Base-by-base conservation (phyloP, 2,329 filamentous ascomycete genomes). In the Diplodia seriata region DNA sequence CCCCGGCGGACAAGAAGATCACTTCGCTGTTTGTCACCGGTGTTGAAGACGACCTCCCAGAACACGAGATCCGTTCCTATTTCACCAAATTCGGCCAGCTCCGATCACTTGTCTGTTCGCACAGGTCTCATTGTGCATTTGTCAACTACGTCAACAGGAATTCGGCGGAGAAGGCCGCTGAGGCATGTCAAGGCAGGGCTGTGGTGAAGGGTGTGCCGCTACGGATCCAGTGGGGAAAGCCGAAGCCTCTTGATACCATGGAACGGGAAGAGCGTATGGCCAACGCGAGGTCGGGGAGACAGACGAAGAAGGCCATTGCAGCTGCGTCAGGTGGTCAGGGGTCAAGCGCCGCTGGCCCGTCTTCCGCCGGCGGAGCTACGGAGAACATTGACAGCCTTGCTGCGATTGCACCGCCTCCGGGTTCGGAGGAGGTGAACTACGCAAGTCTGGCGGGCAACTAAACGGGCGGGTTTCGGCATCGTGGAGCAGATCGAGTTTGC, bases 41-140 rank as follows among this genome's bases (percentile, higher is more conserved):
- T 9, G 89, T 99, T 2, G 95, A 99, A 79, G 95, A 99, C 76
- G 95, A 99, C 74, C 84, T 99, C 7, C 94, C 94, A 2, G 95
- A 99, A 79, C 90, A 94, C 80, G 93, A 94, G 74, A 85, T 99
- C 31, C 91, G 95, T 57, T 90, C 93, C 2, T 95, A 96, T 79
- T 99, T 99, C 83, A 89, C 92, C 69, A 87, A 87, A 20, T 93
- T 94, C 74, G 95, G 95, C 70, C 92, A 94, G 75, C 90, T 99
- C 69, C 92, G 95, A 74, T 97, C 93, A 31, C 82, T 99, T 18
- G 90, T 99, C 47, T 98, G 95, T 80, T 97, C 94, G 7, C 95
- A 99, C 81, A 93, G 97, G 83, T 94, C 94, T 18, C 95, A 98
- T 76, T 98, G 94, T 78, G 95, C 95, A 1, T 99, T 98, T 76